Base-by-base conservation (phyloP, 179 eudicot species). In the Spinacia oleracea region DNA sequence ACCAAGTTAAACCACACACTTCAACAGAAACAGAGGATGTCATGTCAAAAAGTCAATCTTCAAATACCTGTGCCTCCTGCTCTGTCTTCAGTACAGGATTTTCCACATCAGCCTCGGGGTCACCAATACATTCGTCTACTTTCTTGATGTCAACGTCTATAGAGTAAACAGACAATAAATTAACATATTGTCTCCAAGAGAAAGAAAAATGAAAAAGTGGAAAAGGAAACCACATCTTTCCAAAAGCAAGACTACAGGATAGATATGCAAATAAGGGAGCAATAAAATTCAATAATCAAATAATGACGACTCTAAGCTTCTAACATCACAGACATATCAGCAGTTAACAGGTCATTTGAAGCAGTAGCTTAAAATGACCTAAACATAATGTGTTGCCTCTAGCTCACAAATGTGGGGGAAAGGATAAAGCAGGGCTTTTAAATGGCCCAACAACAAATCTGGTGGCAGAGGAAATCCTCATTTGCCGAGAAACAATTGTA, bases 61-160 rank as follows among this genome's bases (percentile, higher is more conserved):
- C 38, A 14, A 18, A 63, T 56, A 89, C 96, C 93, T 91, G 96
- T 72, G 91, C 86, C 51, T 90, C 93, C 74, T 91, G 93, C 79
- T 91, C 96, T 15, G 85, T 87, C 67, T 88, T 89, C 59, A 91
- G 93, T 74, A 90, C 81, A 34, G 91, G 83, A 79, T 91, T 91
- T 66, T 89, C 92, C 56, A 38, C 80, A 74, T 91, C 92, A 51
- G 92, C 92, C 32, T 85, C 81, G 48, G 90, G 84, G 78, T 90
- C 89, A 62, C 96, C 96, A 34, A 90, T 79, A 66, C 96, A 91
- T 77, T 89, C 82, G 25, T 89, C 88, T 56, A 91, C 80, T 82
- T 89, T 79, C 80, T 86, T 81, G 51, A 89, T 76, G 84, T 91
- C 93, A 76, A 90, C 78, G 75, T 93, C 96, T 91, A 75, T 38